These are phyloP conservation scores for Drechslerella coelobrocha DNA, from an alignment of 2,329 filamentous ascomycete species.

Conservation along the genomic window DNA sequence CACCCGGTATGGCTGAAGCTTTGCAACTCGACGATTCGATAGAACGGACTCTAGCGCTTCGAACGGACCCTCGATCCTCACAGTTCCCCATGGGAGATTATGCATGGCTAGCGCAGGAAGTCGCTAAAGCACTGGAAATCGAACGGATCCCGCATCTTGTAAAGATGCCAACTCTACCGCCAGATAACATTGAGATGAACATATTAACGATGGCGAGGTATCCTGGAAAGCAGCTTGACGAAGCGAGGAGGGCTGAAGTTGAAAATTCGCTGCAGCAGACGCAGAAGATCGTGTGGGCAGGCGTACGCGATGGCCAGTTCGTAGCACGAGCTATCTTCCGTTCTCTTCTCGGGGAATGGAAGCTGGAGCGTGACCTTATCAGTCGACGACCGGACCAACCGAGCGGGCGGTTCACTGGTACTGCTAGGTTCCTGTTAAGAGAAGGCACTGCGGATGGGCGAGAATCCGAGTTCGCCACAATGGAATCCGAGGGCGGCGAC, in stretches of 20 bases:
- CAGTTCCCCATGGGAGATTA: conserved; percentile 89
- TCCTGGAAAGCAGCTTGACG: conserved; percentile 58
- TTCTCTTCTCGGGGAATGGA: conserved; percentile 74
- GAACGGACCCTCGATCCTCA: conserved; percentile 61
- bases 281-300: conserved; percentile 59
- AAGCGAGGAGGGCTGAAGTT: conserved; percentile 59
- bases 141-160: conserved; percentile 57
- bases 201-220: conserved; percentile 67
- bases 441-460: conserved; percentile 66
- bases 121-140: conserved; percentile 68
- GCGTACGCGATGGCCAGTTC: conserved; percentile 62
- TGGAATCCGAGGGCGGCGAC: conserved; percentile 54
- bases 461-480: conserved; percentile 49
- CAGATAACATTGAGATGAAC: conserved; percentile 62
- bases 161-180: conserved; percentile 59
- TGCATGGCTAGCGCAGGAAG: conserved; percentile 74
- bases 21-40: conserved; percentile 61
- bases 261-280: conserved; percentile 62
- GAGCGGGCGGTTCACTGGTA: conserved; percentile 70
- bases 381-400: conserved; percentile 67
- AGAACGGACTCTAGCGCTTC: conserved; percentile 62
- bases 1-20: conserved; percentile 58
- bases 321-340: conserved; percentile 73
- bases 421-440: conserved; percentile 70
- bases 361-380: conserved; percentile 65